Evolutionary conservation across 352 stramenopile species (phyloP).

Genomic region (Pythium biforme): DNA sequence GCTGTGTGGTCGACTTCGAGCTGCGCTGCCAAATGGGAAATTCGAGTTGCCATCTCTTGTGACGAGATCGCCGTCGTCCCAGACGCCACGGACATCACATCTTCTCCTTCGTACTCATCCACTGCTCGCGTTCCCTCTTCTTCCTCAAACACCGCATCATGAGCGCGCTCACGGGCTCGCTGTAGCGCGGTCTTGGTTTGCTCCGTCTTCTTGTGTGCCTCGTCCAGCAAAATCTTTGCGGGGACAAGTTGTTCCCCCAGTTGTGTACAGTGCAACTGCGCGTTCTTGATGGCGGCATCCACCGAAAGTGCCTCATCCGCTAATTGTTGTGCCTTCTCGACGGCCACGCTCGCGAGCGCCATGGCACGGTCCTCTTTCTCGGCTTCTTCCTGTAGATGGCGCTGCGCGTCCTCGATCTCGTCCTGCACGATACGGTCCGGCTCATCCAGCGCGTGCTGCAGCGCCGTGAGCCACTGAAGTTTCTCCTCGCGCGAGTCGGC

Average conservation of each 20-base stretch:
- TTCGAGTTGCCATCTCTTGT: constrained; percentile 20
- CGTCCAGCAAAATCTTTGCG: constrained; percentile 26
- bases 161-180: constrained; percentile 33
- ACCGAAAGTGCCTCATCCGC: constrained; percentile 30
- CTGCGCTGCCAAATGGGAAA: constrained; percentile 55
- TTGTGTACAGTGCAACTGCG: constrained; percentile 23
- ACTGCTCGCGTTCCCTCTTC: constrained; percentile 14
- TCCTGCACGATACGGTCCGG: constrained; percentile 70
- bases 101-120: constrained; percentile 12
- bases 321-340: constrained; percentile 34
- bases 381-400: constrained; percentile 40
- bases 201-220: constrained; percentile 28
- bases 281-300: constrained; percentile 37
- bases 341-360: constrained; percentile 44
- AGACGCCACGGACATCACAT: background rate
- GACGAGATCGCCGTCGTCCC: background rate
- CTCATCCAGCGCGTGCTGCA: constrained; percentile 69
- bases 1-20: constrained; percentile 48
- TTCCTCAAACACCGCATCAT: constrained; percentile 20
- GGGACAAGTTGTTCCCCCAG: constrained; percentile 37
- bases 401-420: constrained; percentile 72
- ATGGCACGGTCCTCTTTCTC: constrained; percentile 44
- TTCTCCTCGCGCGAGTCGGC: constrained; percentile 58
- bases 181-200: constrained; percentile 34
- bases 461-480: constrained; percentile 48